phyloP scores from a whole-genome alignment of 306 rosid species.

The Quercus dentata region DNA sequence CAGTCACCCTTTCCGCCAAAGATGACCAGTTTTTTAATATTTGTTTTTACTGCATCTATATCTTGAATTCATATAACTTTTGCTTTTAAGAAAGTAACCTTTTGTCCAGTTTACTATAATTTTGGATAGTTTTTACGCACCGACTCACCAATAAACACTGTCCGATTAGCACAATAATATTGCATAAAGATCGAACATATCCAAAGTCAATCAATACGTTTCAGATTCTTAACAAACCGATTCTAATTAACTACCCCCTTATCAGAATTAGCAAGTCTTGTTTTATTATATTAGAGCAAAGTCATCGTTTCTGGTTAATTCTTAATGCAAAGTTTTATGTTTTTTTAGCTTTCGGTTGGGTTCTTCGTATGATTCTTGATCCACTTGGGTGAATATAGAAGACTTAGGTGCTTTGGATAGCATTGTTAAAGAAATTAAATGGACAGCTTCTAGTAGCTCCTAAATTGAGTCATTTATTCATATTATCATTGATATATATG shows the following conservation, averaged over 20 bases:
- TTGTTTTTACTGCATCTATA: conserved; percentile 25
- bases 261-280: conserved; percentile 2
- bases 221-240: conserved; percentile 25
- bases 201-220: conserved; percentile 14
- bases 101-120: conserved; percentile 25
- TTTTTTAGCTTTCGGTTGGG: conserved; percentile 12
- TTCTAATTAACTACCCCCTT: conserved; percentile 17
- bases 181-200: conserved; percentile 26
- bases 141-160: conserved; percentile 27
- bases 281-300: not conserved
- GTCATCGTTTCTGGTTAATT: not conserved
- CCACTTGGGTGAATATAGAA: not conserved
- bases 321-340: not conserved
- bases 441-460: not conserved
- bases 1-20: conserved; percentile 50
- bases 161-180: conserved; percentile 4
- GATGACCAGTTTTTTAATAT: conserved; percentile 39
- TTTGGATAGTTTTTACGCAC: conserved; percentile 23
- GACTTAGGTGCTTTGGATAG: not conserved
- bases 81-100: not conserved
- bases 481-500: no score
- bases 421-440: not conserved
- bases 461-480: not conserved
- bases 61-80: conserved; percentile 10
- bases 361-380: not conserved